Conservation (phyloP, 163 green algal species). For the Prototheca wickerhamii region DNA sequence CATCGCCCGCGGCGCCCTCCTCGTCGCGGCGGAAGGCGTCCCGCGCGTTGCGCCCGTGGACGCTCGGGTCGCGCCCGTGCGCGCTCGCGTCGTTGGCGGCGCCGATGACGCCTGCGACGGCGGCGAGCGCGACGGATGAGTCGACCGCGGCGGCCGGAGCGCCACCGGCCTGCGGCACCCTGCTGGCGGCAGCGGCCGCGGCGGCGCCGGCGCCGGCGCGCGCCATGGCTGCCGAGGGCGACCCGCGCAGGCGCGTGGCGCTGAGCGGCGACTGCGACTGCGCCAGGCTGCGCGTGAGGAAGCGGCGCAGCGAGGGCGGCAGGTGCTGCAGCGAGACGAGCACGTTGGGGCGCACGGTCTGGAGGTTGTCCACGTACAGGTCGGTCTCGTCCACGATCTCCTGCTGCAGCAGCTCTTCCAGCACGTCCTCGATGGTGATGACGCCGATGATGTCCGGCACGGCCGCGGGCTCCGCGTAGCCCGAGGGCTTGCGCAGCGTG, state of each 20-base stretch:
- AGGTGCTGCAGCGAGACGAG: constrained; percentile 16
- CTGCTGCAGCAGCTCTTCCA: constrained; percentile 64
- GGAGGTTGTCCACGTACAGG: constrained; percentile 24
- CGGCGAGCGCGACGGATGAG: not conserved
- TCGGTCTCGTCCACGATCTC: constrained; percentile 87
- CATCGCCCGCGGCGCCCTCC: no score
- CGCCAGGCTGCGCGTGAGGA: constrained; percentile 10
- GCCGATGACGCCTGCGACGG: not conserved
- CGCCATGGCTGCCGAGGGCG: not conserved
- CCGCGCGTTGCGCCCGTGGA: no score
- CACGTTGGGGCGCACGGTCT: constrained; percentile 9
- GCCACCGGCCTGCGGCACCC: not conserved
- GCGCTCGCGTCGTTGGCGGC: no score
- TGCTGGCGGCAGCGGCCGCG: not conserved
- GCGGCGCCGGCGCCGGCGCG: no score
- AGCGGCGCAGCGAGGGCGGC: constrained; percentile 10
- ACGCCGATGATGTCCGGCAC: constrained; percentile 48
- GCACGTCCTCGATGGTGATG: constrained; percentile 73
- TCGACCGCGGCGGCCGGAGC: not conserved
- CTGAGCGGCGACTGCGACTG: not conserved
- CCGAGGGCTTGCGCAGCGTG: not conserved
- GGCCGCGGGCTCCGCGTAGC: not conserved
- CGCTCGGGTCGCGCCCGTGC: no score
- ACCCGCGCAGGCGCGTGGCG: no score
- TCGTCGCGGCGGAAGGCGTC: no score